These are phyloP conservation scores for Chrysoporthe cubensis DNA, from an alignment of 2,329 filamentous ascomycete genomes.

Conservation along the genomic window DNA sequence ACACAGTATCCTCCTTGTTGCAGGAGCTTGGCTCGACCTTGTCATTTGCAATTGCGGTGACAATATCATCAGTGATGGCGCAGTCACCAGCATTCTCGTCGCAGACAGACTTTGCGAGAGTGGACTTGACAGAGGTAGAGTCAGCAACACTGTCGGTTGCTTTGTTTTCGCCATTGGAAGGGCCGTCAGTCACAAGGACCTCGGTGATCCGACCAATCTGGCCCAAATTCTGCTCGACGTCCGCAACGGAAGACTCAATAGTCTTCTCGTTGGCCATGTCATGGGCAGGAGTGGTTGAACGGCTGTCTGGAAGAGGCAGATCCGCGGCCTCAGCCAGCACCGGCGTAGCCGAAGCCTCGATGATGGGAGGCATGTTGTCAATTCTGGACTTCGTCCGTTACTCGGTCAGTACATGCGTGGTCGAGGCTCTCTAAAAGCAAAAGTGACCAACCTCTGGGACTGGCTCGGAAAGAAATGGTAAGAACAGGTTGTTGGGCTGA, in stretches of 20 bases:
- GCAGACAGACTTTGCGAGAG: background rate
- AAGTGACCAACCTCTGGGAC: background rate
- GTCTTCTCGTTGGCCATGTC: background rate
- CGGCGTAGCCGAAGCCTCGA: background rate
- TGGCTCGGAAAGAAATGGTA: no score
- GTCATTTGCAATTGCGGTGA: background rate
- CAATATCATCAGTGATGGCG: background rate
- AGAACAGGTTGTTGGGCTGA: no score
- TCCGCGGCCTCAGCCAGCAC: background rate
- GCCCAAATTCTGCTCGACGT: background rate
- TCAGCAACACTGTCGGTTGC: background rate
- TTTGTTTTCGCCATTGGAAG: background rate
- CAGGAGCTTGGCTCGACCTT: background rate
- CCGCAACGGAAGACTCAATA: background rate
- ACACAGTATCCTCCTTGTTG: background rate
- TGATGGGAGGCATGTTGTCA: background rate
- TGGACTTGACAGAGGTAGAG: background rate
- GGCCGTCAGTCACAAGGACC: background rate
- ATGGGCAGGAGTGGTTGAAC: background rate
- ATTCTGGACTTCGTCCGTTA: background rate
- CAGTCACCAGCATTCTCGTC: background rate
- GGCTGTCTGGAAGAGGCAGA: constrained; percentile 17
- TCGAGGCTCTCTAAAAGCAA: background rate
- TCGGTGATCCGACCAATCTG: background rate
- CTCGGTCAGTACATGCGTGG: background rate